Conservation (phyloP, 2,329 filamentous ascomycete genomes). For the Colletotrichum incanum region DNA sequence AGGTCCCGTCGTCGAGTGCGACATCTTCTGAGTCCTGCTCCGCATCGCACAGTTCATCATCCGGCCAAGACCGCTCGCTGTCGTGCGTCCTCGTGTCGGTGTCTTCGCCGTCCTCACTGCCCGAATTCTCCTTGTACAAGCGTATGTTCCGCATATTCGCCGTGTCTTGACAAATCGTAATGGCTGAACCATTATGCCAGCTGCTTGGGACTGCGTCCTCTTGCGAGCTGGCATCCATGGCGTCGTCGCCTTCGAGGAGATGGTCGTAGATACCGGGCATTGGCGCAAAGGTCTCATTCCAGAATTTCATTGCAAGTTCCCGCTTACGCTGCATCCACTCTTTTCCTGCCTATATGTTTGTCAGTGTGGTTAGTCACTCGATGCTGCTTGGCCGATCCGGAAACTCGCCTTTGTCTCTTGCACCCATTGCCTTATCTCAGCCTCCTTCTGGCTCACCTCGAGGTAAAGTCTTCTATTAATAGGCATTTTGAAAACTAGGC, state of each 20-base stretch:
- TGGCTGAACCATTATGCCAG: not conserved
- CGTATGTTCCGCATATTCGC: not conserved
- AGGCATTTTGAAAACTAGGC: fast-evolving
- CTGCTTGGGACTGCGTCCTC: not conserved
- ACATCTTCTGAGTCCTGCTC: not conserved
- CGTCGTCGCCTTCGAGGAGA: not conserved
- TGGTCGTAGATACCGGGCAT: not conserved
- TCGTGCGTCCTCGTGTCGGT: not conserved
- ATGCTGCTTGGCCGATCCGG: not conserved
- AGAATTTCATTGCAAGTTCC: not conserved
- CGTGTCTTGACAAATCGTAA: not conserved
- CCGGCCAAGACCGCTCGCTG: not conserved
- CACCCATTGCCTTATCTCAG: not conserved
- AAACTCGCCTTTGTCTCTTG: not conserved
- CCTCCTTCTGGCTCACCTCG: no score
- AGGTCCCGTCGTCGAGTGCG: not conserved
- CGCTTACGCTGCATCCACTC: not conserved
- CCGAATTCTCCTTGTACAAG: not conserved
- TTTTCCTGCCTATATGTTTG: not conserved
- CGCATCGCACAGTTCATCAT: not conserved
- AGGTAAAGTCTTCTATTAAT: not conserved
- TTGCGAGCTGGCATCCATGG: not conserved
- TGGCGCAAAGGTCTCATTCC: not conserved
- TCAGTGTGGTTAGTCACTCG: not conserved
- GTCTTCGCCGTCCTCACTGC: not conserved